These are phyloP conservation scores for Auricularia heimuer DNA, from an alignment of 768 basidiomycete species.

Conservation along the genomic window DNA sequence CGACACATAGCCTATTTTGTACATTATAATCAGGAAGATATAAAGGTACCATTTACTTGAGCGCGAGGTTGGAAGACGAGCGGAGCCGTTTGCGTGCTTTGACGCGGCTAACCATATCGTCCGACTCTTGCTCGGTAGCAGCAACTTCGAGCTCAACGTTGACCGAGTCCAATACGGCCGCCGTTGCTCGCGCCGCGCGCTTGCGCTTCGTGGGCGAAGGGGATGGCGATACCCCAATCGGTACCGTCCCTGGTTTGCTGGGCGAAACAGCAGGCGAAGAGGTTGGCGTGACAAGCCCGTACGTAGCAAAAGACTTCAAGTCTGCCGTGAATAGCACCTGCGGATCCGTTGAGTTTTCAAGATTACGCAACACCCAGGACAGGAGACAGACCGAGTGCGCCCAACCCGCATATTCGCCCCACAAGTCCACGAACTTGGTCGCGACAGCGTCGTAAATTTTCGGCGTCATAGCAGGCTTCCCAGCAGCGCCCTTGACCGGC, in stretches of 20 bases:
- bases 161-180: background rate
- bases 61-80: background rate
- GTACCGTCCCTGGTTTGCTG: background rate
- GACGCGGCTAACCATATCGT: background rate
- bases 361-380: background rate
- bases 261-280: background rate
- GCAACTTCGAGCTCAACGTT: background rate
- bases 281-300: slow-evolving; percentile 32
- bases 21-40: no score
- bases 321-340: slow-evolving; percentile 72
- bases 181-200: slow-evolving; percentile 3
- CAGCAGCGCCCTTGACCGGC: slow-evolving; percentile 31
- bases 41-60: no score
- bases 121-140: no score
- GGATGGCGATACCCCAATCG: background rate
- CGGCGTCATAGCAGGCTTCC: slow-evolving; percentile 45
- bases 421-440: slow-evolving; percentile 46
- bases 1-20: no score
- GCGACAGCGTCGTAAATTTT: slow-evolving; percentile 69
- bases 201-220: slow-evolving; percentile 13
- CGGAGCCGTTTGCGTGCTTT: background rate
- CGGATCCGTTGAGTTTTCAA: background rate
- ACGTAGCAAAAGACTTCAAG: slow-evolving; percentile 53
- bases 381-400: slow-evolving; percentile 57
- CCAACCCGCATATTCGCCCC: slow-evolving; percentile 89